A percentile compares a stretch with the other conserved stretches of the same genome.
These are phyloP conservation scores for Apiosordaria backusii DNA, from an alignment of 495 filamentous ascomycete genomes.

Conservation along the genomic window DNA sequence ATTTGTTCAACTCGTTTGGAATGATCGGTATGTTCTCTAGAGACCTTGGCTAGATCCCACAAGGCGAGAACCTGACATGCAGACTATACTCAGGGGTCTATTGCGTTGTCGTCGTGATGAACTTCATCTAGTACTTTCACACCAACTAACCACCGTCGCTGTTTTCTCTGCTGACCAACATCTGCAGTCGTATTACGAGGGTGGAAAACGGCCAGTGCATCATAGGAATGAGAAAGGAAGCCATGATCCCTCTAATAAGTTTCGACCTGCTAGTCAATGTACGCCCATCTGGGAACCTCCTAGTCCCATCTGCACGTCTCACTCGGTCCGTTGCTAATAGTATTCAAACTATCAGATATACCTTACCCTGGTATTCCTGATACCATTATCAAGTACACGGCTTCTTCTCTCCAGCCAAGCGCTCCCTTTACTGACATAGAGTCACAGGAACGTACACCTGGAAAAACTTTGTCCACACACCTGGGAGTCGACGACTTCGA, in stretches of 20 bases:
- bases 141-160: no score
- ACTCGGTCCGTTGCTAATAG: background rate
- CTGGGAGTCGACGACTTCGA: constrained; percentile 35
- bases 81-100: constrained; percentile 40
- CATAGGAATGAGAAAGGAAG: constrained; percentile 49
- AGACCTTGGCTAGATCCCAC: background rate
- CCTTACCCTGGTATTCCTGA: constrained; percentile 49
- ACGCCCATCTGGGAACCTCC: constrained; percentile 1
- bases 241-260: constrained; percentile 49
- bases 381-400: constrained; percentile 44
- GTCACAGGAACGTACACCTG: constrained; percentile 40
- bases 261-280: constrained; percentile 51
- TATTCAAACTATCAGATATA: constrained; percentile 42
- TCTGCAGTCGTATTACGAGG: constrained; percentile 42
- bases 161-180: background rate
- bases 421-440: background rate
- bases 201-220: constrained; percentile 48
- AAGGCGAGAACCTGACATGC: background rate
- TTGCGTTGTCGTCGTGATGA: constrained; percentile 43
- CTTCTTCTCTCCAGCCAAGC: background rate
- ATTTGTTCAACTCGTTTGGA: constrained; percentile 51
- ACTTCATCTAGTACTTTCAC: constrained; percentile 49
- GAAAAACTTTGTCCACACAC: constrained; percentile 33
- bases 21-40: constrained; percentile 40
- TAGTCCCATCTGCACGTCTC: background rate